Conservation (phyloP, 441 rosid genomes). For the Corymbia citriodora region DNA sequence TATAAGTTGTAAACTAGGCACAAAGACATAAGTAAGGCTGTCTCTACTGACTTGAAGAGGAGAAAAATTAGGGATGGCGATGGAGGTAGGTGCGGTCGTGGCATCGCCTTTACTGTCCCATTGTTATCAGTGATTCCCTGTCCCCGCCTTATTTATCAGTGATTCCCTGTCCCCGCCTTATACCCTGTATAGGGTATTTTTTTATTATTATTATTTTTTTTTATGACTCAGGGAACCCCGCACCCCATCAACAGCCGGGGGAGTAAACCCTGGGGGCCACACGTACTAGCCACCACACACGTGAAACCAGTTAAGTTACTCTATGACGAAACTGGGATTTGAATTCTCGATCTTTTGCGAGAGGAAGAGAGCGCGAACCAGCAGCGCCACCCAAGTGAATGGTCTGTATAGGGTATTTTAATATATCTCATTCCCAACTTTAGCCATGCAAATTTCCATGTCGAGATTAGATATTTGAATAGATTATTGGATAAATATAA, state of each 20-base stretch:
- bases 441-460: neutral
- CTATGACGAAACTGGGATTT: too few relatives aligned
- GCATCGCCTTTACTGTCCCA: neutral
- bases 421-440: neutral
- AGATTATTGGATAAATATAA: neutral
- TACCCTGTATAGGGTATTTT: rapidly evolving
- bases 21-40: rapidly evolving
- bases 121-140: neutral
- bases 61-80: neutral
- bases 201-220: too few relatives aligned
- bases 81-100: neutral
- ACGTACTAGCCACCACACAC: too few relatives aligned
- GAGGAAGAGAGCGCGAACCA: too few relatives aligned
- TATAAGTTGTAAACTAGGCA: neutral
- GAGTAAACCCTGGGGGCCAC: too few relatives aligned
- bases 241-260: too few relatives aligned
- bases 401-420: too few relatives aligned
- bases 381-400: too few relatives aligned
- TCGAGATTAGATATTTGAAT: neutral
- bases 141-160: neutral
- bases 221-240: too few relatives aligned
- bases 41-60: neutral
- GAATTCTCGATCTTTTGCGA: too few relatives aligned
- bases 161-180: too few relatives aligned
- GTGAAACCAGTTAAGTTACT: too few relatives aligned